Base-by-base conservation (phyloP, 129 eudicot genomes). In the Flaveria sonorensis region DNA sequence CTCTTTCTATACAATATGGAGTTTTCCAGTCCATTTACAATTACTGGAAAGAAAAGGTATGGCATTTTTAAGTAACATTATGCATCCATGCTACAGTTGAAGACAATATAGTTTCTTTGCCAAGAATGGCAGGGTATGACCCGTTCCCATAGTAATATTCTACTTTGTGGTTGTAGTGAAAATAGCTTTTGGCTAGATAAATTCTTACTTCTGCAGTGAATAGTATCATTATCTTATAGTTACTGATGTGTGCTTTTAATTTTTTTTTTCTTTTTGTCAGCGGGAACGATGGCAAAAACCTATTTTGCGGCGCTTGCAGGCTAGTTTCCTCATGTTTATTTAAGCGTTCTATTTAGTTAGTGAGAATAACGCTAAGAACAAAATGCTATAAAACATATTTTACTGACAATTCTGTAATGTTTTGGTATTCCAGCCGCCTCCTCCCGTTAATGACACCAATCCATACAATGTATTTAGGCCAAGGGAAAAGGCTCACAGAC, bases 381-480 rank as follows among this genome's bases (percentile, higher is more conserved):
- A 30, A 36, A 52, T 50, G 45, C 47, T 30, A 51, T 18, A 50
- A 51, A 30, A 50, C 18, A 8, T 50, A 16, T 65, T 70, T 70
- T 48, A 15, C 21, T 47, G 32, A 63, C 69, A 65, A 28, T 42
- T 51, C 13, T 57, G 18, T 68, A 20, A 52, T 68, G 12, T 77
- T 67, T 60, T 74, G 28, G 60, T 36, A 47, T 82, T 78, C 59
- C 92, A 93, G 98, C 98, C 98, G 16, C 98, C 98, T 40, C 98
- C 98, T 50, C 98, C 96, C 40, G 89, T 85, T 51, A 93, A 93
- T 21, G 98, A 93, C 76, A 93, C 98, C 70, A 93, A 93, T 72
- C 98, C 98, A 5, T 93, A 86, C 83, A 93, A 93, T 82, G 98
- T 93, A 18, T 93, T 93, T 87, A 88, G 98, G 81, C 98, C 96